These are phyloP conservation scores for Penicillium sp. DNA, from an alignment of 2,329 filamentous ascomycete genomes.

Conservation along the genomic window DNA sequence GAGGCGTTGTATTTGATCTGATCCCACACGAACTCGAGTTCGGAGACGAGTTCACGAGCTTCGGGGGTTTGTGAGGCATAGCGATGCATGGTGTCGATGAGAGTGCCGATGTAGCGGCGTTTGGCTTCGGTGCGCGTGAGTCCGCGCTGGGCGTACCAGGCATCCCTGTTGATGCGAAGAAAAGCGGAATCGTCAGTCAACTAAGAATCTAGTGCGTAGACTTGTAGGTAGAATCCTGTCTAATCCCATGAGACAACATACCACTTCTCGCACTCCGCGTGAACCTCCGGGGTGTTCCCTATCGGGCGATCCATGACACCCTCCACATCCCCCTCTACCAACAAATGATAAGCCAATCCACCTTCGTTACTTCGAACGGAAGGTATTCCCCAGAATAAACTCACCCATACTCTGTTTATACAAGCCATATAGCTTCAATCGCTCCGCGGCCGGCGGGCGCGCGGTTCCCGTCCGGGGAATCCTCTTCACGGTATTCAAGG, in stretches of 20 bases:
- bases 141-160: slow-evolving; percentile 87
- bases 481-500: slow-evolving; percentile 97
- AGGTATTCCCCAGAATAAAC: slow-evolving; percentile 16
- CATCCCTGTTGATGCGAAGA: slow-evolving; percentile 64
- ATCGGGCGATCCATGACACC: slow-evolving; percentile 86
- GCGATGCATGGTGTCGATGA: slow-evolving; percentile 95
- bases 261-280: slow-evolving; percentile 69
- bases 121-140: slow-evolving; percentile 90
- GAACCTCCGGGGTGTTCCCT: slow-evolving; percentile 54
- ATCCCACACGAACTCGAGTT: slow-evolving; percentile 99
- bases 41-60: slow-evolving; percentile 81
- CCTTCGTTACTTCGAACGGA: background rate
- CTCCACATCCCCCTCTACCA: slow-evolving; percentile 83
- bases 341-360: slow-evolving; percentile 19
- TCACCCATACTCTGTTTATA: slow-evolving; percentile 96
- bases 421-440: slow-evolving; percentile 91
- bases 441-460: slow-evolving; percentile 81
- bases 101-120: slow-evolving; percentile 85
- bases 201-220: background rate
- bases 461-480: slow-evolving; percentile 91
- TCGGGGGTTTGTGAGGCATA: slow-evolving; percentile 84
- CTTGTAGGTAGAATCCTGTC: background rate
- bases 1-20: slow-evolving; percentile 86
- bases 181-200: background rate
- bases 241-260: slow-evolving; percentile 33